Conservation (phyloP, 805 yeast genomes). For the Saccharomyces paradoxus region DNA sequence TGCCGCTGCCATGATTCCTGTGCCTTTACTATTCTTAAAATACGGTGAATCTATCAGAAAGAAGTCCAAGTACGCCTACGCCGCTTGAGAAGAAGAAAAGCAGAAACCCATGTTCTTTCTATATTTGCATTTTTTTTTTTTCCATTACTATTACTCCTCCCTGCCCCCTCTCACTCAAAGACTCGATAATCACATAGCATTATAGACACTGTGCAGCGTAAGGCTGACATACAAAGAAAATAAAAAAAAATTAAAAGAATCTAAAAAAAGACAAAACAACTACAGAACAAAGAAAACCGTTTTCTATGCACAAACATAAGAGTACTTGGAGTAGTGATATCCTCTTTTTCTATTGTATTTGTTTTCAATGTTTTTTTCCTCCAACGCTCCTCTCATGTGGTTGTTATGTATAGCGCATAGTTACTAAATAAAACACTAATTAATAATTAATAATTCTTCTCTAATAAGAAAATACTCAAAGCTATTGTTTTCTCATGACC, state of each 20-base stretch:
- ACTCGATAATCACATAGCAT: neutral
- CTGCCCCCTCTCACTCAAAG: neutral
- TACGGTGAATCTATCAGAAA: slow-evolving; percentile 52
- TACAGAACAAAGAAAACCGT: neutral
- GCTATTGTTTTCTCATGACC: neutral
- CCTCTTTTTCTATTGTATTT: neutral
- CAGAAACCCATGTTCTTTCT: neutral
- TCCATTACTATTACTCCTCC: neutral
- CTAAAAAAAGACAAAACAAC: neutral
- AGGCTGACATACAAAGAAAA: neutral
- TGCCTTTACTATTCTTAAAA: slow-evolving; percentile 56
- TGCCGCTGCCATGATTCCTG: slow-evolving; percentile 49
- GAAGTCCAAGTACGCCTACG: slow-evolving; percentile 49
- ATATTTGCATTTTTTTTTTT: neutral
- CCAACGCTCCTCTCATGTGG: neutral
- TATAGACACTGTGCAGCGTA: neutral
- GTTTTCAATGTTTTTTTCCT: neutral
- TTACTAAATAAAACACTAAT: neutral
- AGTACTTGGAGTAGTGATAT: neutral
- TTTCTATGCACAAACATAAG: neutral
- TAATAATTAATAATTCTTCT: neutral
- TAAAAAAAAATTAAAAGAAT: neutral
- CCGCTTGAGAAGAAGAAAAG: neutral
- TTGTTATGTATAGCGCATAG: neutral
- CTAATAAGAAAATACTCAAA: neutral